A percentile compares a stretch with the other conserved stretches of the same genome.
Evolutionary conservation across 176 grass and related monocot species (phyloP).

Genomic region (Juncus effusus): DNA sequence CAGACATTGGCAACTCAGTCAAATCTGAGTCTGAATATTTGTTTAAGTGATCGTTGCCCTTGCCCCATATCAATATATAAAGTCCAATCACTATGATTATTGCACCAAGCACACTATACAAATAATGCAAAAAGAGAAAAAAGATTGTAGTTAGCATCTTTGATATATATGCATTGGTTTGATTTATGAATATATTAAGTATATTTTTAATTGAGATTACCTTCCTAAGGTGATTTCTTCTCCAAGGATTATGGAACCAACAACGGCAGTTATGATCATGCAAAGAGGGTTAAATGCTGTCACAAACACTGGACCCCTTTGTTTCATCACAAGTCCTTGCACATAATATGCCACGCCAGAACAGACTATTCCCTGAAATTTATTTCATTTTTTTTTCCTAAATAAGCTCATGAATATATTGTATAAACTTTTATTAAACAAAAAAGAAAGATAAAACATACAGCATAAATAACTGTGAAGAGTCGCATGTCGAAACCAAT

Average conservation of each 20-base stretch:
- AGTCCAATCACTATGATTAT: constrained; percentile 79
- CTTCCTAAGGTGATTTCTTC: constrained; percentile 81
- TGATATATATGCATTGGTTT: too few relatives aligned
- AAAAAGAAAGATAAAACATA: constrained; percentile 32
- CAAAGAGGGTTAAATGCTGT: constrained; percentile 95
- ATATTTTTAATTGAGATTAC: constrained; percentile 25
- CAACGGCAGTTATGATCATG: constrained; percentile 86
- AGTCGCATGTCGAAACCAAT: constrained; percentile 90
- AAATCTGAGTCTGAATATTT: constrained; percentile 16
- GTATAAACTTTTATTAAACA: too few relatives aligned
- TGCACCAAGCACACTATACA: constrained; percentile 71
- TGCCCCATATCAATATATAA: constrained; percentile 91
- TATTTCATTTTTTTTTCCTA: background rate
- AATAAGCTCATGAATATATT: too few relatives aligned
- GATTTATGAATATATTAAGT: background rate
- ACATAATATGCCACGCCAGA: constrained; percentile 92
- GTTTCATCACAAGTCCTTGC: constrained; percentile 66
- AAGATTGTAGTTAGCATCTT: too few relatives aligned
- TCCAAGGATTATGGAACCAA: constrained; percentile 74
- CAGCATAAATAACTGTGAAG: constrained; percentile 72
- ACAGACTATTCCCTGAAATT: constrained; percentile 70
- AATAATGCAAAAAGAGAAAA: background rate
- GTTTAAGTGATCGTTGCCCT: constrained; percentile 49
- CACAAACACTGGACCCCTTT: constrained; percentile 85
- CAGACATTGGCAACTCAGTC: constrained; percentile 45